Evolutionary conservation across 2,329 filamentous ascomycete genomes (phyloP), one percentile per base, ranked within the genome.

Genomic region (Fusarium secorum): DNA sequence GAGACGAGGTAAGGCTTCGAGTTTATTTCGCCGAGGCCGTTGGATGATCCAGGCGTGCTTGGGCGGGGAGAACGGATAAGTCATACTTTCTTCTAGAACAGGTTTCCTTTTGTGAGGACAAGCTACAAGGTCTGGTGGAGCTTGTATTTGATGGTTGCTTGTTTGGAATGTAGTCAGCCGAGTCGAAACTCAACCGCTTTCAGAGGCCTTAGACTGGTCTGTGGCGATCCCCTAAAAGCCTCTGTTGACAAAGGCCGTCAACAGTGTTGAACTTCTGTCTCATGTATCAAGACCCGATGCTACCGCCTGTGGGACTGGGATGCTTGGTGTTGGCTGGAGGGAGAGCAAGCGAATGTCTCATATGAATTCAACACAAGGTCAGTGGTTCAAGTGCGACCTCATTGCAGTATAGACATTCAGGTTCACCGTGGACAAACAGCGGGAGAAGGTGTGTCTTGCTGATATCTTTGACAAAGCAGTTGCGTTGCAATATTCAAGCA

Each of bases 1-100:
- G 35, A 35, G 32, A 56, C 36, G 28, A 18, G 39, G 58, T 22
- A 51, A 63, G 42, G 64, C 49, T 49, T 67, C 38, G 30, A 64
- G 20, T 38, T 36, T 57, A 51, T 36, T 49, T 44, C 35, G n/a
- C 33, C 28, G 36, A 42, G 57, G 46, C 55, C 28, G 22, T 42
- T 52, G 24, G 46, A 28, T 33, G 30, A 30, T 17, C 57, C 22
- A 42, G 48, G 39, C 24, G 15, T 42, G 14, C 38, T 33, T 54
- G 18, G 24, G 32, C n/a, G 30, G 30, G 30, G 28, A 41, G 51
- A 28, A 18, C 32, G 22, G 49, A 38, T 53, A 32, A 32, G 30
- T 32, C 15, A n/a, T 36, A 32, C 18, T 33, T 36, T 49, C 35
- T n/a, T 53, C 14, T n/a, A 15, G 41, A 30, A 42, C 48, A 55